phyloP scores from a whole-genome alignment of 1,284 basidiomycete species.

The Bjerkandera adusta region DNA sequence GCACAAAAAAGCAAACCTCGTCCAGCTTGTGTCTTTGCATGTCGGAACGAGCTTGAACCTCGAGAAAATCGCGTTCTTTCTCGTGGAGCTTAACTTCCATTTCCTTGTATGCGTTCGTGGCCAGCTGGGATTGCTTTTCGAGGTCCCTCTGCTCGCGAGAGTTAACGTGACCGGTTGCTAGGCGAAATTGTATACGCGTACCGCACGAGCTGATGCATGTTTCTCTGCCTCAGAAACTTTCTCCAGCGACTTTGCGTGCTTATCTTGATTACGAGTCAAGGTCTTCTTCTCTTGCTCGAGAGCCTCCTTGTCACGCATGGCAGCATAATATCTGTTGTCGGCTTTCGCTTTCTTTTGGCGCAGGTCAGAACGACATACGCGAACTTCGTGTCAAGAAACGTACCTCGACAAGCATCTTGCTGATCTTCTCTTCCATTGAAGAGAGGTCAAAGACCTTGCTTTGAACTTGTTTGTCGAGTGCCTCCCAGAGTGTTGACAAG shows the following conservation, averaged over 20 bases:
- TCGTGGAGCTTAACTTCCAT: neutral
- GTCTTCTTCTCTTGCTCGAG: conserved; percentile 77
- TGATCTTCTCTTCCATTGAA: conserved; percentile 74
- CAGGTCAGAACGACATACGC: conserved; percentile 6
- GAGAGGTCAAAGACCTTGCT: conserved; percentile 84
- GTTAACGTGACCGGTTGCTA: no score
- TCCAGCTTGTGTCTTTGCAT: conserved; percentile 25
- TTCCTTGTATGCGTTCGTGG: conserved; percentile 22
- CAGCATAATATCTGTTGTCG: conserved; percentile 93
- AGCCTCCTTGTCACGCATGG: conserved; percentile 88
- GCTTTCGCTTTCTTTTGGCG: conserved; percentile 77
- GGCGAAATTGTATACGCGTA: conserved; percentile 3
- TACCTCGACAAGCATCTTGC: conserved; percentile 65
- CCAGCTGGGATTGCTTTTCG: conserved; percentile 45
- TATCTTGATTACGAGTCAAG: conserved; percentile 64
- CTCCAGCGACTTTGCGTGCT: conserved; percentile 79
- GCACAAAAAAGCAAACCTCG: neutral
- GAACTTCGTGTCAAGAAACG: conserved; percentile 21
- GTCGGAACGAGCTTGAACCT: conserved; percentile 9
- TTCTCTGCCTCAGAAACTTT: conserved; percentile 67
- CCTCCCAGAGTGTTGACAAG: conserved; percentile 85
- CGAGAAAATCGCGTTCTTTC: neutral
- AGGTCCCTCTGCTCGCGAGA: conserved; percentile 29
- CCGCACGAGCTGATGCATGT: conserved; percentile 16
- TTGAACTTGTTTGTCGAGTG: conserved; percentile 80